These are phyloP conservation scores for Westerdykella ornata DNA, from an alignment of 2,329 filamentous ascomycete genomes.

Conservation along the genomic window DNA sequence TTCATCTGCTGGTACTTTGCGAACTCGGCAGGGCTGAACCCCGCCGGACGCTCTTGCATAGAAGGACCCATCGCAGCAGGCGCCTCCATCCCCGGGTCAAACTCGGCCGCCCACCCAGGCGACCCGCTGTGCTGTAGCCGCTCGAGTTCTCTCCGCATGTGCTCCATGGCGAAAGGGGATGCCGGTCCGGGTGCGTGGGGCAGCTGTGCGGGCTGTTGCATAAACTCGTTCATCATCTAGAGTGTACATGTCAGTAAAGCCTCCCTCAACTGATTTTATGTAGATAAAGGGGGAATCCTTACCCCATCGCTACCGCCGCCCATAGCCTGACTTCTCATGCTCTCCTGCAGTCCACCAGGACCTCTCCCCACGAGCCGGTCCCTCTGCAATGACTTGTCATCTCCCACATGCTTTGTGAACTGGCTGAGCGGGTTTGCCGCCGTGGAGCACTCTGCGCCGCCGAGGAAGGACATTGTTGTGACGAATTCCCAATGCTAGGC, in stretches of 20 bases:
- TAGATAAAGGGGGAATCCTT: constrained; percentile 10
- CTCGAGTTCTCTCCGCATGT: constrained; percentile 58
- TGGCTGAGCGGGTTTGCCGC: constrained; percentile 93
- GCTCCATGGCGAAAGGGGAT: constrained; percentile 60
- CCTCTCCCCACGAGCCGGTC: constrained; percentile 76
- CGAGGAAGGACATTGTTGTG: constrained; percentile 80
- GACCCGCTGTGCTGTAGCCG: constrained; percentile 49
- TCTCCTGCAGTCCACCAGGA: constrained; percentile 63
- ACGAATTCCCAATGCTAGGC: not conserved
- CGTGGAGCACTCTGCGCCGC: constrained; percentile 93
- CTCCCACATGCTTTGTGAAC: constrained; percentile 93
- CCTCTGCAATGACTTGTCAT: constrained; percentile 90
- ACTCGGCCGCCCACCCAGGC: constrained; percentile 58
- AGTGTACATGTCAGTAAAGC: constrained; percentile 20
- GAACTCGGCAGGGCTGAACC: constrained; percentile 79
- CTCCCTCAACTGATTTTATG: constrained; percentile 3
- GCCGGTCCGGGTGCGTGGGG: constrained; percentile 48
- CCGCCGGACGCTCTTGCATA: constrained; percentile 51
- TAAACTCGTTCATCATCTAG: constrained; percentile 89
- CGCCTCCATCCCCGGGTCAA: constrained; percentile 51
- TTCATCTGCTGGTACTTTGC: constrained; percentile 69
- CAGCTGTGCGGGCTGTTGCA: constrained; percentile 66
- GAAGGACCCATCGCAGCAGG: constrained; percentile 65
- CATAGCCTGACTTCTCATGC: constrained; percentile 67
- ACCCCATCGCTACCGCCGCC: constrained; percentile 61